Conservation (phyloP, 2,329 filamentous ascomycete genomes). For the Aspergillus puulaauensis region DNA sequence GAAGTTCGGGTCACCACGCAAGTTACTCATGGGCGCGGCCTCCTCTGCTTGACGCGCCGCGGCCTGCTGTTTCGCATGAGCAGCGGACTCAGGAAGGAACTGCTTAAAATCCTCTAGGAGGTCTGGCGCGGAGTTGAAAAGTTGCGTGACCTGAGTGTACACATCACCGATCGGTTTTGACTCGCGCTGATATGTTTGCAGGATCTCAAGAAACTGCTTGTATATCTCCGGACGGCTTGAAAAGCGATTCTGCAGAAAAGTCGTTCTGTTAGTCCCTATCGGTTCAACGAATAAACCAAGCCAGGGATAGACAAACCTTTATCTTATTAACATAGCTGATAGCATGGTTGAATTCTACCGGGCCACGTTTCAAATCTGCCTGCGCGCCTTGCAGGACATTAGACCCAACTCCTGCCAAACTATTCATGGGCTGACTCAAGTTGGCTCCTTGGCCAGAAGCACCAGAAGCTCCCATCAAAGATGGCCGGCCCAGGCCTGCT, state of each 20-base stretch:
- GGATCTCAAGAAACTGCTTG: constrained; percentile 96
- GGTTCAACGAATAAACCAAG: neutral
- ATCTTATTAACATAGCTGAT: constrained; percentile 99
- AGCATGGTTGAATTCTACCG: constrained; percentile 98
- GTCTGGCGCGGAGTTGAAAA: constrained; percentile 92
- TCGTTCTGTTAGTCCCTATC: neutral
- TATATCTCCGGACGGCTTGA: constrained; percentile 96
- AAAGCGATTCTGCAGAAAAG: constrained; percentile 75
- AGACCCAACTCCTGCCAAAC: constrained; percentile 60
- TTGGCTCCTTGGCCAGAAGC: constrained; percentile 44
- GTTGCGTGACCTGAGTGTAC: constrained; percentile 89
- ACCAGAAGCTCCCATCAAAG: constrained; percentile 50
- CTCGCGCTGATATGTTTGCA: constrained; percentile 97
- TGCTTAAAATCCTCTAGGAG: constrained; percentile 98
- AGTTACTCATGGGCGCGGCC: constrained; percentile 64
- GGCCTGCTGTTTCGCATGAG: constrained; percentile 63
- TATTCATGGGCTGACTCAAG: constrained; percentile 55
- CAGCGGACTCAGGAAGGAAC: constrained; percentile 88
- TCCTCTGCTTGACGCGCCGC: constrained; percentile 66
- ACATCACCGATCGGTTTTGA: constrained; percentile 98
- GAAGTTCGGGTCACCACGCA: constrained; percentile 55
- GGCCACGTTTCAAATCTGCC: constrained; percentile 71
- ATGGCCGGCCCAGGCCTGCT: constrained; percentile 45
- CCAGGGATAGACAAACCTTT: constrained; percentile 63
- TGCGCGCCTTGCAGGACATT: constrained; percentile 57